Percentiles rank a stretch among this genome's conserved stretches.
These are phyloP conservation scores for Ascochyta fabae DNA, from an alignment of 2,329 filamentous ascomycete species.

Conservation along the genomic window DNA sequence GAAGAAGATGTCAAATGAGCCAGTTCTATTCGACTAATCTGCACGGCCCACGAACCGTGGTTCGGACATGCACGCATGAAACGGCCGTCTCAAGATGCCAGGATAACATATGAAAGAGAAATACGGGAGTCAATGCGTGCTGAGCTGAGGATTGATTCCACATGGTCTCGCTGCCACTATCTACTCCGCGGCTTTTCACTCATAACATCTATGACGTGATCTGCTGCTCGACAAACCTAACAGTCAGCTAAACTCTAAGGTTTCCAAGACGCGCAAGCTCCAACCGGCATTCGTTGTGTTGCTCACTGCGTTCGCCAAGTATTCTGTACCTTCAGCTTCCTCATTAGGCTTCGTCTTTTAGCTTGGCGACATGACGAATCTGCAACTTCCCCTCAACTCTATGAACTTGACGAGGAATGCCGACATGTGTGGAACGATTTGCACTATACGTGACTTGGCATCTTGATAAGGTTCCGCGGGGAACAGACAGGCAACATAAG, in stretches of 20 bases:
- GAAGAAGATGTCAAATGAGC: constrained; percentile 12
- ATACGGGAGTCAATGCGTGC: no score
- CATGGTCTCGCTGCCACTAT: no score
- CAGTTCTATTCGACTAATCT: not conserved
- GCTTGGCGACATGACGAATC: constrained; percentile 22
- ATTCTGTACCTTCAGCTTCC: constrained; percentile 23
- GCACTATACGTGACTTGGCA: not conserved
- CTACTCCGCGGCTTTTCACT: not conserved
- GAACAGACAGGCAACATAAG: not conserved
- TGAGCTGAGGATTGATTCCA: no score
- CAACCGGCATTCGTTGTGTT: constrained; percentile 3
- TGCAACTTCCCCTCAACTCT: constrained; percentile 19
- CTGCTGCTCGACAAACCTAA: not conserved
- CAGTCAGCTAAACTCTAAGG: not conserved
- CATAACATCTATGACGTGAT: not conserved
- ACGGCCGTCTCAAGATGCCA: not conserved
- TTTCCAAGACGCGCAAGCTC: constrained; percentile 10
- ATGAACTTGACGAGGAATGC: not conserved
- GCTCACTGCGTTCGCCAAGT: constrained; percentile 13
- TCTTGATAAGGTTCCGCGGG: not conserved
- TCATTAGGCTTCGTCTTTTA: constrained; percentile 25
- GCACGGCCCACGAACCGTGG: not conserved
- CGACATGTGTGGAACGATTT: not conserved
- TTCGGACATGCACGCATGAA: not conserved
- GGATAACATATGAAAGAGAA: not conserved